Conservation (phyloP, 331 rosid genomes). For the Acacia concinna region DNA sequence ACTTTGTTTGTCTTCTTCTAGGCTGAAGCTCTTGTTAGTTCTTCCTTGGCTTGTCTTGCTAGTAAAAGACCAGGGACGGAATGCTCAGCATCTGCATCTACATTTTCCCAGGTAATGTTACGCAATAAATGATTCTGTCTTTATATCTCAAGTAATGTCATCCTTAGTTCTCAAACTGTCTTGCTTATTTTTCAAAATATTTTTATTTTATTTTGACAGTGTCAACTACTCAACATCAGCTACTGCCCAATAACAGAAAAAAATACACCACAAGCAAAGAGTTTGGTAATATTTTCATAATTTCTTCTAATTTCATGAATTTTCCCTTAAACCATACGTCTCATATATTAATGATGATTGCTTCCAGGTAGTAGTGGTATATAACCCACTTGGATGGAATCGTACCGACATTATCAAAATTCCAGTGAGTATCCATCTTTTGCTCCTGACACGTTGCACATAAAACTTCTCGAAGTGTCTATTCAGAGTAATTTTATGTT, state of each 20-base stretch:
- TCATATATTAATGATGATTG: slow-evolving; percentile 18
- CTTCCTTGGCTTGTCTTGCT: slow-evolving; percentile 65
- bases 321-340: neutral
- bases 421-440: slow-evolving; percentile 57
- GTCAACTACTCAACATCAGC: slow-evolving; percentile 86
- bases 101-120: slow-evolving; percentile 64
- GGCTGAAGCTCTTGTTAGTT: slow-evolving; percentile 75
- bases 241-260: slow-evolving; percentile 86
- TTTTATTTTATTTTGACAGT: slow-evolving; percentile 46
- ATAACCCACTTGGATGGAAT: slow-evolving; percentile 91
- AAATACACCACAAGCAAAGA: slow-evolving; percentile 53
- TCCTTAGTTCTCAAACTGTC: slow-evolving; percentile 8
- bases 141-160: neutral
- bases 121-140: neutral
- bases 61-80: slow-evolving; percentile 43
- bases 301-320: neutral
- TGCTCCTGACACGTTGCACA: neutral
- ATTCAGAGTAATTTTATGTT: neutral
- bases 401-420: slow-evolving; percentile 74
- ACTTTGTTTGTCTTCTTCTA: slow-evolving; percentile 33
- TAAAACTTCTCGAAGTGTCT: neutral
- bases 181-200: neutral
- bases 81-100: slow-evolving; percentile 34
- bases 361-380: slow-evolving; percentile 74
- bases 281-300: slow-evolving; percentile 60